Evolutionary conservation across 129 eudicot species (phyloP).

Genomic region (Silybum marianum): DNA sequence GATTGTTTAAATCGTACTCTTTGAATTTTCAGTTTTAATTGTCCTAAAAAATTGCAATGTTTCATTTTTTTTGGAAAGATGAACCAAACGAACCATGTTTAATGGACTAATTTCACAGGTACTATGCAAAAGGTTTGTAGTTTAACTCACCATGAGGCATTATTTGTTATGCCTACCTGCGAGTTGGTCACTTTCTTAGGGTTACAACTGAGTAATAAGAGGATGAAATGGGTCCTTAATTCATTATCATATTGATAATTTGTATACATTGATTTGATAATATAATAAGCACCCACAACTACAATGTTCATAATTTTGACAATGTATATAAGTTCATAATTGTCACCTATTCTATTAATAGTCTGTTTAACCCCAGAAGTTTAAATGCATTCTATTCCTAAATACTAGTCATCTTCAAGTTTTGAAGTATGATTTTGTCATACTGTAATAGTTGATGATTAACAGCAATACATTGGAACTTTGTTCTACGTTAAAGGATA

Average conservation of each 20-base stretch:
- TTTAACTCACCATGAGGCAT: not conserved
- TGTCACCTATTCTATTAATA: not conserved
- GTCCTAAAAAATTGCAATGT: too few relatives aligned
- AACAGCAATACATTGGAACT: not conserved
- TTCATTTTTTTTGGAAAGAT: not conserved
- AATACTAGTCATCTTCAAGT: not conserved
- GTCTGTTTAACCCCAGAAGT: not conserved
- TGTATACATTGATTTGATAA: not conserved
- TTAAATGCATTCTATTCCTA: not conserved
- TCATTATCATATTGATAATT: not conserved
- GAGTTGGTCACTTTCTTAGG: not conserved
- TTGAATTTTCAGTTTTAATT: too few relatives aligned
- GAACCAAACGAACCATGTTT: too few relatives aligned
- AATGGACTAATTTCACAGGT: not conserved
- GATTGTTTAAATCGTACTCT: not conserved
- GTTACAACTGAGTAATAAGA: not conserved
- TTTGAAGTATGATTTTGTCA: not conserved
- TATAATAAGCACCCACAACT: not conserved
- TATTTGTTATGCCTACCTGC: not conserved
- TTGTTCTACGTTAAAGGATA: slow-evolving; percentile 1
- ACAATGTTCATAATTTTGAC: not conserved
- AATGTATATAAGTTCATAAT: not conserved
- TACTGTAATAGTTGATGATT: not conserved
- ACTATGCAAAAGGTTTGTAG: not conserved
- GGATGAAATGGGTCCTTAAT: not conserved